Conservation (phyloP, 106 monocot species). For the Dioscorea dumetorum region DNA sequence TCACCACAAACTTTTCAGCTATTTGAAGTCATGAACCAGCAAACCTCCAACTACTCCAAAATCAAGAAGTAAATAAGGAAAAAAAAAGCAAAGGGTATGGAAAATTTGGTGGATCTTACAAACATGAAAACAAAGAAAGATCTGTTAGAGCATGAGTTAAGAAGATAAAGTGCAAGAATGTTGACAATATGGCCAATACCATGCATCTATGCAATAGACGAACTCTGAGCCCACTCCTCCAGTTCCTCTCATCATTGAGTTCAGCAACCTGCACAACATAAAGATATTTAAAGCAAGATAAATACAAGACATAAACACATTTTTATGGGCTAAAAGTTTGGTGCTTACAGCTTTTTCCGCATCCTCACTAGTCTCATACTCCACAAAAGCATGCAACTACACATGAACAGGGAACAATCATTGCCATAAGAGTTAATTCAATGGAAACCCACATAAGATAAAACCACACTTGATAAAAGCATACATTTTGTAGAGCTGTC, state of each 20-base stretch:
- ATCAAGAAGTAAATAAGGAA: not conserved
- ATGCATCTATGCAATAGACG: conserved; percentile 68
- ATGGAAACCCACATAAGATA: not conserved
- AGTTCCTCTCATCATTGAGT: conserved; percentile 81
- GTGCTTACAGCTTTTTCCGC: conserved; percentile 89
- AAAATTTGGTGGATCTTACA: not conserved
- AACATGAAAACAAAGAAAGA: not conserved
- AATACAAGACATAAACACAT: not conserved
- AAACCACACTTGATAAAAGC: too few species aligned
- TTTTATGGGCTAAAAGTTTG: not conserved
- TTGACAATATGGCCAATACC: conserved; percentile 25
- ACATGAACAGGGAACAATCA: not conserved
- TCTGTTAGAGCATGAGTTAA: not conserved
- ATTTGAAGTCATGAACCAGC: too few species aligned
- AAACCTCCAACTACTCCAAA: too few species aligned
- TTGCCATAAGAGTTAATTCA: not conserved
- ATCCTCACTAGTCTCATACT: conserved; percentile 79
- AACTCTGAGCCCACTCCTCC: conserved; percentile 95
- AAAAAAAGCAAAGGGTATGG: not conserved
- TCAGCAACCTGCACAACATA: conserved; percentile 40
- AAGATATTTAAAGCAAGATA: not conserved
- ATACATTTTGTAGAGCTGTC: not conserved
- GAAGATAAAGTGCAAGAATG: not conserved
- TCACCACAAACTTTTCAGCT: too few species aligned
- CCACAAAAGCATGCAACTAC: conserved; percentile 99